Evolutionary conservation across 192 early-diverging fungal species (phyloP), one percentile per base, ranked within the genome.

Genomic region (Umbelopsis vinacea): DNA sequence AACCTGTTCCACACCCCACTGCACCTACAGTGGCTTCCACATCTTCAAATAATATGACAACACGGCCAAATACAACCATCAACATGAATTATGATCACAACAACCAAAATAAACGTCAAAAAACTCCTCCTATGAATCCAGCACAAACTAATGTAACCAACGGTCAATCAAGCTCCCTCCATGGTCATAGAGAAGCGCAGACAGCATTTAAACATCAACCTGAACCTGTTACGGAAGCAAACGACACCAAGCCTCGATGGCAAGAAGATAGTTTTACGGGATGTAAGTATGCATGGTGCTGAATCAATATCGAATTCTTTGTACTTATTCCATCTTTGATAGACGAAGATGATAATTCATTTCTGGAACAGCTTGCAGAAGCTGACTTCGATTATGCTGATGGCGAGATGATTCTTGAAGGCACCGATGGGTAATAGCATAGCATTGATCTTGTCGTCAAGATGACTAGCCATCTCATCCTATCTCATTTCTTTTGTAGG

Each of bases 261-360:
- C 57, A 63, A 37, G 57, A 63, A 37, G 57, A 63, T 19, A 63
- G 57, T n/a, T 63, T 63, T 33, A 63, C 15, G 5, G 26, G 57
- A 26, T 63, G 57, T 63, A 19, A 37, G 57, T 63, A 19, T 50
- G 7, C 8, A 12, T 19, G 9, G 1, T 37, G n/a, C 5, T 19
- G 26, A 7, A 17, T 37, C 4, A 0, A 26, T 63, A 38, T 63
- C 5, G 6, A 29, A 63, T 63, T 17, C 33, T 33, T n/a, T 38
- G 8, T 38, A 63, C 26, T 37, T 7, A 63, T 6, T 63, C 5
- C 2, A 29, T 19, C 2, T 37, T 29, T 6, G 23, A 29, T 35
- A 63, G 57, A 63, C 33, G 57, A 63, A 8, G 57, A 63, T 17
- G 57, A 63, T 17, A 29, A 29, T 63, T 63, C 57, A 3, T 33